Percentiles rank a stretch among this genome's conserved stretches.
Conservation (phyloP, 75 land plant species). For the Cupressus sempervirens region DNA sequence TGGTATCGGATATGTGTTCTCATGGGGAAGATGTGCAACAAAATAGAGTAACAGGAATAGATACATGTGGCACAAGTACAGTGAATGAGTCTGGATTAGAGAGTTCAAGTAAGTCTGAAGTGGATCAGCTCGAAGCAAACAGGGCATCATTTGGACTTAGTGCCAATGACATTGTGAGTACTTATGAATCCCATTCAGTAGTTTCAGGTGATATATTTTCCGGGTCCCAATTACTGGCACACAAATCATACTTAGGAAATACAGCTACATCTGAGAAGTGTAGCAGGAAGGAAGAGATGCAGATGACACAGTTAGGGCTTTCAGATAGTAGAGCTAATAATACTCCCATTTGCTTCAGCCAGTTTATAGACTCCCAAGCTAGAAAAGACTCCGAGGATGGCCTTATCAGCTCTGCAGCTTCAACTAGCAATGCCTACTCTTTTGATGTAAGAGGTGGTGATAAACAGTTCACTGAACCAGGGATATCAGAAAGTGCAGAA, state of each 20-base stretch:
- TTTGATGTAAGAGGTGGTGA: not conserved
- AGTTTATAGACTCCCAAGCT: not conserved
- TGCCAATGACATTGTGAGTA: not conserved
- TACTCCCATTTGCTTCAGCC: not conserved
- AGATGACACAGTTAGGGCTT: constrained; percentile 1
- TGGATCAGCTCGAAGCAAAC: constrained; percentile 8
- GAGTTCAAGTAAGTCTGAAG: constrained; percentile 7
- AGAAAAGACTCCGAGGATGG: not conserved
- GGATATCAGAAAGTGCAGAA: not conserved
- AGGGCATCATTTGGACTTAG: constrained; percentile 6
- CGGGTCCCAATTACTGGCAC: constrained; percentile 7
- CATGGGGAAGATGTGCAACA: constrained; percentile 3
- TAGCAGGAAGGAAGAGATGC: not conserved
- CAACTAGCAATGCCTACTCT: not conserved
- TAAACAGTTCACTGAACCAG: constrained; percentile 6
- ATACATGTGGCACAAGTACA: not conserved
- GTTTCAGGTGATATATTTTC: constrained; percentile 4
- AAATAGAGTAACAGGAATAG: not conserved
- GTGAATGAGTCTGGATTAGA: not conserved
- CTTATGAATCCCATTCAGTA: not conserved
- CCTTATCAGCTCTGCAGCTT: not conserved
- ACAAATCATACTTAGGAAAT: not conserved
- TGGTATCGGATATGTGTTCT: not conserved
- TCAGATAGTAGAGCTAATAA: constrained; percentile 4
- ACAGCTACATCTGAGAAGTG: not conserved